phyloP scores from a whole-genome alignment of 495 filamentous ascomycete genomes.

The Penicilliopsis zonata region DNA sequence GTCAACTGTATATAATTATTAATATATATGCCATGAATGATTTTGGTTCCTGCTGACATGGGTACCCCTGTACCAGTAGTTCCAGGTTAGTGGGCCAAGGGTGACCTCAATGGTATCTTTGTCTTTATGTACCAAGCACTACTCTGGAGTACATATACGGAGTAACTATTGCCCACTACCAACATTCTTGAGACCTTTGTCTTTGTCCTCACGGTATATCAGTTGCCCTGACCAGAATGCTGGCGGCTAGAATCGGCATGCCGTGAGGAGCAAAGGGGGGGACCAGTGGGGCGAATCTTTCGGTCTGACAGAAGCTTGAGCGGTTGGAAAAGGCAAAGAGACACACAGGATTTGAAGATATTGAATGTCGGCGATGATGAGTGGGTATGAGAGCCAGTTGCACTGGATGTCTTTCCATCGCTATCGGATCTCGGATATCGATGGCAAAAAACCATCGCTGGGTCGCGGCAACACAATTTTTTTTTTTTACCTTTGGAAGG shows the following conservation, averaged over 20 bases:
- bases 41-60: no score
- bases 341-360: no score
- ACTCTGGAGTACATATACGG: no score
- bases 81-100: no score
- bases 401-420: background rate
- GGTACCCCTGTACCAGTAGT: no score
- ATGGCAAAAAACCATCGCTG: constrained; percentile 5
- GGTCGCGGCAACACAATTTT: constrained; percentile 4
- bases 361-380: constrained; percentile 1
- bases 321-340: constrained; percentile 1
- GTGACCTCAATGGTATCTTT: no score
- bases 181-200: constrained; percentile 18
- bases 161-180: no score
- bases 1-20: no score
- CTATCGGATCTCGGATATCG: constrained; percentile 7
- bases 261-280: no score
- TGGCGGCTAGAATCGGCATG: constrained; percentile 1
- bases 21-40: no score
- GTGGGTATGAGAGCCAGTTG: background rate
- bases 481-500: constrained; percentile 2
- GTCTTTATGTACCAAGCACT: no score
- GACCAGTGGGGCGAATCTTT: background rate
- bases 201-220: constrained; percentile 2
- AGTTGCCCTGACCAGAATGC: constrained; percentile 2
- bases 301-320: no score